phyloP scores from a whole-genome alignment of 2,329 filamentous ascomycete genomes.

The Raffaelea deltoideospora region DNA sequence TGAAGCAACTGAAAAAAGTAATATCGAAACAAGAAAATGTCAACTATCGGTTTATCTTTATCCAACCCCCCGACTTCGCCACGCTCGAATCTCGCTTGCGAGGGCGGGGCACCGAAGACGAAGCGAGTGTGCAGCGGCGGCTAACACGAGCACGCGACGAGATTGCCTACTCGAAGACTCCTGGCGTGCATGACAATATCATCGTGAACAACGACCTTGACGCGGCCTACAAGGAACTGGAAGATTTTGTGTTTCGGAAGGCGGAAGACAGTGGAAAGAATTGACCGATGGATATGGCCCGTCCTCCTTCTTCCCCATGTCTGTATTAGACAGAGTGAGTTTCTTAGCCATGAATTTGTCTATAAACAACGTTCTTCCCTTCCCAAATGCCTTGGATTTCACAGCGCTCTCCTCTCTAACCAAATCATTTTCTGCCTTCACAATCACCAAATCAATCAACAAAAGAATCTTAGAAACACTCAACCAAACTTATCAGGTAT shows the following conservation, averaged over 20 bases:
- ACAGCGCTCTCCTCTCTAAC: too few relatives aligned
- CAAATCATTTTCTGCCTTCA: too few relatives aligned
- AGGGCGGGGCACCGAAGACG: conserved; percentile 59
- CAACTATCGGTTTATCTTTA: conserved; percentile 61
- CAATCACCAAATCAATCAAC: too few relatives aligned
- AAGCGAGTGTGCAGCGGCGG: conserved; percentile 53
- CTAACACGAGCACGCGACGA: conserved; percentile 57
- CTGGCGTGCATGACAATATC: conserved; percentile 36
- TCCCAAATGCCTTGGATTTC: too few relatives aligned
- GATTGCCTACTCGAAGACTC: conserved; percentile 53
- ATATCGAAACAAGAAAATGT: conserved; percentile 36
- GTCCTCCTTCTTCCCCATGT: too few relatives aligned
- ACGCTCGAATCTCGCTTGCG: conserved; percentile 59
- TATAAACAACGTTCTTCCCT: too few relatives aligned
- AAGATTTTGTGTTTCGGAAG: conserved; percentile 27
- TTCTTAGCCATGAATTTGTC: too few relatives aligned
- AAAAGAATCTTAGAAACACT: too few relatives aligned
- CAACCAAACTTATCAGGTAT: too few relatives aligned
- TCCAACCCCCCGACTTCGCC: conserved; percentile 62
- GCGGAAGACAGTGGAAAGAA: background rate
- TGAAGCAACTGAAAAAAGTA: conserved; percentile 62
- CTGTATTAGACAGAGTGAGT: too few relatives aligned
- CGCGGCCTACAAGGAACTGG: conserved; percentile 34
- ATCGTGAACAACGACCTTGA: conserved; percentile 24
- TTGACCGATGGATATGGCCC: too few relatives aligned